Base-by-base conservation (phyloP, 169 alveolate species). In the Plasmodium gonderi region DNA sequence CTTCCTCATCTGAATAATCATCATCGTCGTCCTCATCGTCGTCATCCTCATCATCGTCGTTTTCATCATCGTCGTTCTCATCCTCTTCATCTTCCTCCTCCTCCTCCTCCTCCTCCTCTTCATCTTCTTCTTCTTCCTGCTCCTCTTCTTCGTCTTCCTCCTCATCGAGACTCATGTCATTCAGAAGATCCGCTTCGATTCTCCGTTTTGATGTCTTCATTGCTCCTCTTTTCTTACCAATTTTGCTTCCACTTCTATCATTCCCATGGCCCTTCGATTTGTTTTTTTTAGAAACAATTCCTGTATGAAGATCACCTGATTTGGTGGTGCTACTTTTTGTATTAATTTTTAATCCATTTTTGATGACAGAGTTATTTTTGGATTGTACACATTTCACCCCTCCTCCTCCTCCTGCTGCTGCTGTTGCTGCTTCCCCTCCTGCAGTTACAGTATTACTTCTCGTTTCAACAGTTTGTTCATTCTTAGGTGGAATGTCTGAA, bases 71-170 rank as follows among this genome's bases (percentile, higher is more conserved):
- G 11, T 69, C 82, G 1, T 82, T 68, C 8, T 67, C 79, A 2
- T 87, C 85, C 0, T 87, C 69, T 0, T 31, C 85, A 0, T 83
- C 76, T 11, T 54, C 85, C 68, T 33, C 76, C 12, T 82, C 93
- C 0, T 54, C 80, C 2, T 60, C 78, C 29, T 69, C 49, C 67
- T 69, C 80, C 47, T 44, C 47, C 45, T 45, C 60, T 11, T 68
- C 47, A 11, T 14, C 60, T 8, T 3, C 12, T 0, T 29, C 49
- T 0, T 38, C 79, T 3, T 69, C 79, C 0, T 26, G 12, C 0
- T 69, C 79, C 20, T 69, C 49, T 0, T 69, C 49, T 1, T 29
- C 49, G 11, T 69, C 51, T 2, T 69, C 79, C 2, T 69, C 79
- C 0, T 69, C 79, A 0, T 69, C 79, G 26, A 11, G 38, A 36